Base-by-base conservation (phyloP, 2,329 filamentous ascomycete genomes). In the Aspergillus hortae region DNA sequence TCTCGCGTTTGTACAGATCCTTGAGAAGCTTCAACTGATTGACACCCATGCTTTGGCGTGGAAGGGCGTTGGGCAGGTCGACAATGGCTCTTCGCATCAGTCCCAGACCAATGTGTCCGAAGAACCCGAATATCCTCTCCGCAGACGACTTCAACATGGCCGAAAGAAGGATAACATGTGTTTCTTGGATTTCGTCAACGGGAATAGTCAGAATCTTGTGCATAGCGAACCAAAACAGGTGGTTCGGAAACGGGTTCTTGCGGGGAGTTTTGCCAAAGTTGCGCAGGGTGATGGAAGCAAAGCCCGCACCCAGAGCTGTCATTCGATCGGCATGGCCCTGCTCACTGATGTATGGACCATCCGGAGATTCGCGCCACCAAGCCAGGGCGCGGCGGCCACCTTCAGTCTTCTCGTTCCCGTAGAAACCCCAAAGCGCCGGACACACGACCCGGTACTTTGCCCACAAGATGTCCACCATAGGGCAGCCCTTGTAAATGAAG, bases 341-440 rank as follows among this genome's bases (percentile, higher is more conserved):
- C 61, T 89, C 85, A 1, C 78, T 74, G 53, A 88, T 77, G 76
- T 81, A 92, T 6, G 74, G 72, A 5, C 79, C 77, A 7, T 75
- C 78, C 11, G 58, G 57, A 40, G 70, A 70, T 17, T 84, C 80
- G 58, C 78, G 83, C 70, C 78, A 81, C 90, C 90, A 95, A 0
- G 90, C 90, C 2, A 95, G 71, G n/a, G 81, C 79, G 15, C 71
- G 60, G 11, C 86, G 81, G 1, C 90, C 90, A 10, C 77, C 76
- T 43, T 84, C 80, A 0, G 86, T 95, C 55, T 80, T 85, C 67
- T 95, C 90, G 56, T 78, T 84, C 21, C 90, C 92, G 41, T 83
- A 80, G 58, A 92, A 83, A 15, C 92, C 92, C 67, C 95, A 97
- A 0, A 99, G 77, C 1, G 91, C 86, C 0, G 94, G 92, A 62